Evolutionary conservation across 495 filamentous ascomycete species (phyloP).

Genomic region (Hypoxylon rickii): DNA sequence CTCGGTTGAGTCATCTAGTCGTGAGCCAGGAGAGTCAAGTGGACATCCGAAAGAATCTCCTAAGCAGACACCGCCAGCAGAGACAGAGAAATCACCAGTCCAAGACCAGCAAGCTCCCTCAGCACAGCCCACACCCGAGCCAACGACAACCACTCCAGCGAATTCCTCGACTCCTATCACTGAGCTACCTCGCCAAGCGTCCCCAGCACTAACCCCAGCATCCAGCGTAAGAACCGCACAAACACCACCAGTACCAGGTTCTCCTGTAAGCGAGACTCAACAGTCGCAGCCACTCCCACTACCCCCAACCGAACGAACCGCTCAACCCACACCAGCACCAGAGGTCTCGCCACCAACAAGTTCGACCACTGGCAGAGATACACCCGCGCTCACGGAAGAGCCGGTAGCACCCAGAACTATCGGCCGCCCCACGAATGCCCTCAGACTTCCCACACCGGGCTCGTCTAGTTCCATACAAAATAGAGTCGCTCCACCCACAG

Average conservation of each 20-base stretch:
- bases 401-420: background rate
- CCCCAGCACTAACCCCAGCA: slow-evolving; percentile 34
- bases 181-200: slow-evolving; percentile 20
- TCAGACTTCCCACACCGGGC: slow-evolving; percentile 4
- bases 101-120: background rate
- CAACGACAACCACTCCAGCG: slow-evolving; percentile 1
- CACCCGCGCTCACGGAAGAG: background rate
- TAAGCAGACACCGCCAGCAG: background rate
- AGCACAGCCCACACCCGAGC: background rate
- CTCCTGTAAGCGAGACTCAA: slow-evolving; percentile 5
- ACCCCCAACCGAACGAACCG: slow-evolving; percentile 17
- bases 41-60: slow-evolving; percentile 8
- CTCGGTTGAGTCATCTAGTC: slow-evolving; percentile 13
- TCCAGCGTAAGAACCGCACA: slow-evolving; percentile 6
- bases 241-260: slow-evolving; percentile 2
- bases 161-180: slow-evolving; percentile 1
- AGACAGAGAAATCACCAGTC: background rate
- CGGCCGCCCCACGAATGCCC: background rate
- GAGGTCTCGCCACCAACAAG: slow-evolving; percentile 2
- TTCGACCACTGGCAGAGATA: slow-evolving; percentile 4
- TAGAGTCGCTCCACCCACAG: slow-evolving; percentile 16
- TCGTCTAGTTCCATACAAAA: slow-evolving; percentile 7
- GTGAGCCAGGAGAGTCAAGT: background rate
- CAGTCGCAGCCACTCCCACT: slow-evolving; percentile 19
- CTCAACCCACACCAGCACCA: slow-evolving; percentile 20